phyloP scores from a whole-genome alignment of 345 rosid genomes.

The Corchorus olitorius region DNA sequence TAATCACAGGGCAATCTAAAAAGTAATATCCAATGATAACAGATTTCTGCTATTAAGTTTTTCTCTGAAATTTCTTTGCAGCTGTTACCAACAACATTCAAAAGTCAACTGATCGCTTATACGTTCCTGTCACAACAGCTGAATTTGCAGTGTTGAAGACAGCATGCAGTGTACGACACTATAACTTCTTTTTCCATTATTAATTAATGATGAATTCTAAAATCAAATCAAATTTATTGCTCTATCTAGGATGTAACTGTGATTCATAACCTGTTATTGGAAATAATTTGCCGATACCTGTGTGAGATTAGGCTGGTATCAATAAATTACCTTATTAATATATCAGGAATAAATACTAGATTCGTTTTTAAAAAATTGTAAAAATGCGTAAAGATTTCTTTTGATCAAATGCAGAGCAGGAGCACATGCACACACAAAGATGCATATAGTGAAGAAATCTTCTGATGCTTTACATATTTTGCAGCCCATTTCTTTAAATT shows the following conservation, averaged over 20 bases:
- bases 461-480: background rate
- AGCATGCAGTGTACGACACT: conserved; percentile 73
- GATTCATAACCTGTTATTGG: background rate
- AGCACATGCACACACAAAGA: background rate
- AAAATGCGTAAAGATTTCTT: background rate
- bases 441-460: background rate
- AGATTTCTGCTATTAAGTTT: background rate
- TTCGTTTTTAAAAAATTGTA: background rate
- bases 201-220: too few species aligned
- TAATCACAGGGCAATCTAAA: background rate
- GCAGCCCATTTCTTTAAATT: background rate
- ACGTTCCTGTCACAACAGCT: conserved; percentile 71
- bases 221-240: conserved; percentile 1
- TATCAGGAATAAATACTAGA: background rate
- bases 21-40: background rate
- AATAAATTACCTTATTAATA: background rate
- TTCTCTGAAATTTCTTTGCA: conserved; percentile 33
- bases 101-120: conserved; percentile 57
- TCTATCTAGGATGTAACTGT: background rate
- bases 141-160: conserved; percentile 91
- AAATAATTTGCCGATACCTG: background rate
- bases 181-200: background rate
- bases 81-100: conserved; percentile 72
- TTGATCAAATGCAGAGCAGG: background rate
- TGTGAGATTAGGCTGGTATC: conserved; percentile 6